These are phyloP conservation scores for Corymbia maculata DNA, from an alignment of 345 rosid genomes.

Conservation along the genomic window DNA sequence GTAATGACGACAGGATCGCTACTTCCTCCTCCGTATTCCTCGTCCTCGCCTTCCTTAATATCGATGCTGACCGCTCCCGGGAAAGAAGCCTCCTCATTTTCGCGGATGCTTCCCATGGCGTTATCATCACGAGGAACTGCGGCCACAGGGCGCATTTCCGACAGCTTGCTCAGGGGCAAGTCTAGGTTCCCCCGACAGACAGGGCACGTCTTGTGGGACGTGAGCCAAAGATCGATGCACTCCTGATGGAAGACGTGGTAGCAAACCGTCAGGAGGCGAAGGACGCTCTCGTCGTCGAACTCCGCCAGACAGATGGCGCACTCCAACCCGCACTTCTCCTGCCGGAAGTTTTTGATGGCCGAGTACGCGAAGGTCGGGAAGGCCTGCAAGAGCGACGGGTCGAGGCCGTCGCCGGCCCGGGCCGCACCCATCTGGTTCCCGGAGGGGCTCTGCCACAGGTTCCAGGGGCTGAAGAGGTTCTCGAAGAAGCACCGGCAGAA, in stretches of 20 bases:
- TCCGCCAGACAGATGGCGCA: constrained; percentile 76
- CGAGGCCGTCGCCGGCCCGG: constrained; percentile 32
- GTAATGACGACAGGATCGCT: background rate
- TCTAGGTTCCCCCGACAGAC: constrained; percentile 76
- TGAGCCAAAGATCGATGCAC: constrained; percentile 85
- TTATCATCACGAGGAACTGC: background rate
- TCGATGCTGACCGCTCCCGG: constrained; percentile 23
- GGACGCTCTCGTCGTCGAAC: constrained; percentile 48
- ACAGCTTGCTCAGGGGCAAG: constrained; percentile 17
- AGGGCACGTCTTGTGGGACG: constrained; percentile 66
- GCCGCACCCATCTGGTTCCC: background rate
- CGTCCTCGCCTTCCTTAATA: constrained; percentile 18
- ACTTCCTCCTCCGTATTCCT: constrained; percentile 5
- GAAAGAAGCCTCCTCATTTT: background rate
- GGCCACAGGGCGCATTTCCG: constrained; percentile 15
- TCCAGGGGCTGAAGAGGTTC: constrained; percentile 27
- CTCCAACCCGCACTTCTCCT: constrained; percentile 55
- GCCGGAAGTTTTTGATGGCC: constrained; percentile 42
- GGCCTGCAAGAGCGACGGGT: constrained; percentile 33
- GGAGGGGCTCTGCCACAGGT: constrained; percentile 16
- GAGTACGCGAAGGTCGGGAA: constrained; percentile 62
- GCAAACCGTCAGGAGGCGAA: constrained; percentile 63
- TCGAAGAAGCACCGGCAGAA: constrained; percentile 54
- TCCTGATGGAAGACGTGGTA: constrained; percentile 77
- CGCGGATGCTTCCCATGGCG: background rate